Base-by-base conservation (phyloP, 1,284 basidiomycete genomes). In the Vanrija sp. region DNA sequence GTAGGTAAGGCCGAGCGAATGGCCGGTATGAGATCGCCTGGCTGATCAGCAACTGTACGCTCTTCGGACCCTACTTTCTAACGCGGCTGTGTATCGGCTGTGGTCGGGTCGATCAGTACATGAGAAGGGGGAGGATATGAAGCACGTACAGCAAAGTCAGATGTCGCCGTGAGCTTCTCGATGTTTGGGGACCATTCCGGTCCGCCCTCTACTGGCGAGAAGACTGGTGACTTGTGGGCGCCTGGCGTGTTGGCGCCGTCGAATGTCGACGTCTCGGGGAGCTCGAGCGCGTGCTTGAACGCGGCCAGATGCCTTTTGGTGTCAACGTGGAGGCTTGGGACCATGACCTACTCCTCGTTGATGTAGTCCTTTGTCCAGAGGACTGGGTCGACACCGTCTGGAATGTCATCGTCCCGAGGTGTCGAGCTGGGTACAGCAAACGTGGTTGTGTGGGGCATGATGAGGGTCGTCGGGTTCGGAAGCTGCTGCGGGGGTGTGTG, bases 111-210 rank as follows among this genome's bases (percentile, higher is more conserved):
- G 21, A 46, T 26, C 34, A 39, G 14, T 8, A 19, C 23, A 23
- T 12, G 28, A 23, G 21, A 23, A 9, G 23, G 34, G 7, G 16
- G 18, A 6, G 34, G 15, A n/a, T 6, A n/a, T 34, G 1, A 21
- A 14, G 9, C 18, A 67, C 73, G 59, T 45, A 75, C 73, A 1
- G 93, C 93, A 71, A 95, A 97, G 74, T 96, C 93, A 10, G 88
- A 91, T 44, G 94, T 79, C 0, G 92, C 91, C 50, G 89, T 86
- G 15, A 96, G 85, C 77, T 91, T 92, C 67, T 86, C 81, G 28
- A 84, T 80, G 5, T 45, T 45, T 6, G 21, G 39, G 43, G 23
- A 46, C 60, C 60, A 61, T 8, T 54, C 55, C 8, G 55, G 52
- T 12, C 48, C 55, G 43, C 40, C 53, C 26, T 40, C 49, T 16